Base-by-base conservation (phyloP, 768 basidiomycete species). In the Filobasidium floriforme region DNA sequence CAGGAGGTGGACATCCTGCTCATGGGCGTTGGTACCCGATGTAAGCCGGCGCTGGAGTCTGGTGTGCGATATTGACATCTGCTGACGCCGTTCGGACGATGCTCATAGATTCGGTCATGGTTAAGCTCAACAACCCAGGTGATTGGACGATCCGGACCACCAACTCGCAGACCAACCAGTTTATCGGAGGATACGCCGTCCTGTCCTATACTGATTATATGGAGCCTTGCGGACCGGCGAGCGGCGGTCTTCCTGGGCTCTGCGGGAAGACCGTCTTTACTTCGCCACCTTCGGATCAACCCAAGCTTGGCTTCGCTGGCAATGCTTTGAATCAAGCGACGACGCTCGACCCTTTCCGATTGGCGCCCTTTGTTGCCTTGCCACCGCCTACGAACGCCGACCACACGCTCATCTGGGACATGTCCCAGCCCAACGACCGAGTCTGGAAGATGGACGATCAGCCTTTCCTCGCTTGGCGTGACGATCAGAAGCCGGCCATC, bases 101-200 rank as follows among this genome's bases (percentile, higher is more conserved):
- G 14, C 46, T n/a, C 3, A 26, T 26, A 66, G 65, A 52, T 28
- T 59, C 59, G 40, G 51, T 59, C 24, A 60, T 66, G 15, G 65
- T 66, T 49, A 66, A 66, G 22, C 65, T 66, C 1, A 49, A 66
- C 49, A 66, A 66, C 29, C 65, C 65, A 22, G 65, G 65, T 22
- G 60, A 66, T 37, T 66, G 65, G 65, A 66, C 65, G 19, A 66
- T 66, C 51, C 65, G 65, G 3, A 61, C 60, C 7, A 43, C 60
- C 22, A 66, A 61, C 60, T 61, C 59, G 4, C 52, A 61, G 65
- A 60, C 60, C 0, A 66, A 61, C 28, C 60, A 61, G 19, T 54
- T 66, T 43, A 66, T 66, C 60, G 46, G 44, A 1, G 65, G 46
- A 14, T 66, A 54, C 40, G 59, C 60, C n/a, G 65, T 66, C 40